Evolutionary conservation across 2,329 filamentous ascomycete genomes (phyloP).

Genomic region (Sphaerulina vaccinii): DNA sequence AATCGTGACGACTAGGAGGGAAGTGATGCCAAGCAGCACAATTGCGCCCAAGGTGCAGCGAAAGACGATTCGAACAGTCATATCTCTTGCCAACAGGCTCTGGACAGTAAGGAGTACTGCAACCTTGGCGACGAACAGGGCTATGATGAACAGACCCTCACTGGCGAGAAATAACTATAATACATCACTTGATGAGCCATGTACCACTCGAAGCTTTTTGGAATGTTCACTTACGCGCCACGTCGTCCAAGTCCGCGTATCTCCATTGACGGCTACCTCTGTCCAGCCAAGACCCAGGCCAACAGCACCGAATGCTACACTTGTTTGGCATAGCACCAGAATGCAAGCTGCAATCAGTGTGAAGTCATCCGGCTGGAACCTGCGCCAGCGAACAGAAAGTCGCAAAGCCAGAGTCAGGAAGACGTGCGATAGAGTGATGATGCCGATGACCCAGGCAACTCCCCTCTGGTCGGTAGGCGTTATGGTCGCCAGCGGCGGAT

Average conservation of each 20-base stretch:
- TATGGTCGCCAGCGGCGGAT: slow-evolving; percentile 17
- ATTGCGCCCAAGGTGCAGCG: slow-evolving; percentile 12
- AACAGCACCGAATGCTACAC: slow-evolving; percentile 13
- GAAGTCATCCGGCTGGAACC: slow-evolving; percentile 19
- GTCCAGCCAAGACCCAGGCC: slow-evolving; percentile 14
- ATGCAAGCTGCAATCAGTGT: slow-evolving; percentile 14
- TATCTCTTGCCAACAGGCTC: slow-evolving; percentile 14
- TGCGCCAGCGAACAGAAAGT: slow-evolving; percentile 19
- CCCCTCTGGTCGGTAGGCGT: slow-evolving; percentile 13
- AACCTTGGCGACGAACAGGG: slow-evolving; percentile 14
- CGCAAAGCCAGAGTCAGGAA: slow-evolving; percentile 15
- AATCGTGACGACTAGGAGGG: slow-evolving; percentile 11
- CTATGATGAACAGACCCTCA: slow-evolving; percentile 15
- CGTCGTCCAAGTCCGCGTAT: not conserved
- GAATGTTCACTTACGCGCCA: slow-evolving; percentile 19
- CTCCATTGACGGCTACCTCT: not conserved
- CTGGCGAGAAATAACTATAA: slow-evolving; percentile 19
- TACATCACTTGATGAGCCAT: not conserved
- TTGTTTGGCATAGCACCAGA: slow-evolving; percentile 12
- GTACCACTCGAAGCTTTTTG: too few species aligned
- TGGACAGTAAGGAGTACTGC: slow-evolving; percentile 19
- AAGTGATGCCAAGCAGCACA: slow-evolving; percentile 7
- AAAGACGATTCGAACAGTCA: slow-evolving; percentile 16
- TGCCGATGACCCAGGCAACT: slow-evolving; percentile 17
- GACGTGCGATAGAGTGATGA: slow-evolving; percentile 17